Base-by-base conservation (phyloP, 2,329 filamentous ascomycete genomes). In the Sphaceloma murrayae region DNA sequence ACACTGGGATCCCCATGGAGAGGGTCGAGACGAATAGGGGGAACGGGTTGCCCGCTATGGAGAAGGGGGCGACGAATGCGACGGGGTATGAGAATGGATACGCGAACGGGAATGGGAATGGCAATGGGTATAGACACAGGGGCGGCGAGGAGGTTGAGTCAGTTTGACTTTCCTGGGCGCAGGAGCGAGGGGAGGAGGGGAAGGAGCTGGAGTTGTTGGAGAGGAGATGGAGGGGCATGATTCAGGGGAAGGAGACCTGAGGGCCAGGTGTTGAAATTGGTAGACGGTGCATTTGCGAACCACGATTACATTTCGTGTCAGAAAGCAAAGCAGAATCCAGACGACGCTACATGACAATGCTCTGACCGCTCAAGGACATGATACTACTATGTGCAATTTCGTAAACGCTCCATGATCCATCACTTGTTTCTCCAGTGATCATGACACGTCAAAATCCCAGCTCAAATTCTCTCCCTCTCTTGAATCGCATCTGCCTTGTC, bases 1-100 rank as follows among this genome's bases (percentile, higher is more conserved):
- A 59, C 52, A 58, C 49, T 29, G 56, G 59, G 7, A 52, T 57
- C 19, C 38, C 43, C 19, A 49, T 43, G 16, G 42, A 47, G 18
- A 27, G 26, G n/a, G 19, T 6, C 24, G 7, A 7, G 24, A 27
- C 24, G 7, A 27, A 27, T 6, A 27, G 13, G 33, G 13, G 9
- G 33, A 36, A 11, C 14, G 47, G 27, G 27, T 11, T 43, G 27
- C 43, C 40, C 10, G 29, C 31, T 19, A 44, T 49, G 47, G 50
- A 52, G 46, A 49, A 44, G 49, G 49, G 44, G 7, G 16, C 24
- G 11, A 51, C 49, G 21, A 34, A 46, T 26, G 40, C 40, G 13
- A 42, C 30, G 8, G 34, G 34, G 9, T 38, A 38, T n/a, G 22
- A 32, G 26, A 45, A 45, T 17, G 42, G 32, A 5, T 40, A 40